Evolutionary conservation across 148 eudicot species (phyloP), one percentile per base, ranked within the genome.

Genomic region (Arbutus unedo): DNA sequence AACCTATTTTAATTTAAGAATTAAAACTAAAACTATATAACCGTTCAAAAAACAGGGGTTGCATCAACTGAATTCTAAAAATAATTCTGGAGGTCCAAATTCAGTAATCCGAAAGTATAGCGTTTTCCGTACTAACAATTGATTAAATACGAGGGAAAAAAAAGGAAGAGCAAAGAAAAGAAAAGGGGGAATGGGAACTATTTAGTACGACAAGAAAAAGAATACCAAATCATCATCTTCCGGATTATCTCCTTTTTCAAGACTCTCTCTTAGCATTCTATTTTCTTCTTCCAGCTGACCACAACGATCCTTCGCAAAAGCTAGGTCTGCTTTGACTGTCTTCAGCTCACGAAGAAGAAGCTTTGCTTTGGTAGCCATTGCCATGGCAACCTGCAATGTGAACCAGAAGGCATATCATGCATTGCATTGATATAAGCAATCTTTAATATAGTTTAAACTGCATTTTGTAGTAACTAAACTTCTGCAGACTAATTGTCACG

Each of bases 251-350:
- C 98, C 98, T 21, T 93, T 90, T 74, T 88, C 95, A 83, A 90
- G 80, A 85, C 92, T 86, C 79, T 91, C 95, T 81, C 95, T 88
- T 38, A 94, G 85, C 41, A 91, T 80, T 86, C 84, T 88, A 83
- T 94, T 93, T 85, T 93, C 98, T 76, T 94, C 98, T 88, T 94
- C 98, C 51, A 94, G 92, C 90, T 93, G 96, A 82, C 89, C 91
- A 83, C 96, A 93, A 13, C 98, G 93, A 86, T 94, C 96, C 82
- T 91, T 94, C 79, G 98, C 93, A 90, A 94, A 93, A 80, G 96
- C 98, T 76, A 94, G 89, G 85, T 93, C 98, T 16, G 98, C 93
- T 84, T 94, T 94, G 66, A 94, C 94, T 18, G 95, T 91, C 87
- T 94, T 94, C 81, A 94, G 92, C 91, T 94, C 98, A 81, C 96